Base-by-base conservation (phyloP, 495 filamentous ascomycete species). In the Friedmanniomyces simplex region DNA sequence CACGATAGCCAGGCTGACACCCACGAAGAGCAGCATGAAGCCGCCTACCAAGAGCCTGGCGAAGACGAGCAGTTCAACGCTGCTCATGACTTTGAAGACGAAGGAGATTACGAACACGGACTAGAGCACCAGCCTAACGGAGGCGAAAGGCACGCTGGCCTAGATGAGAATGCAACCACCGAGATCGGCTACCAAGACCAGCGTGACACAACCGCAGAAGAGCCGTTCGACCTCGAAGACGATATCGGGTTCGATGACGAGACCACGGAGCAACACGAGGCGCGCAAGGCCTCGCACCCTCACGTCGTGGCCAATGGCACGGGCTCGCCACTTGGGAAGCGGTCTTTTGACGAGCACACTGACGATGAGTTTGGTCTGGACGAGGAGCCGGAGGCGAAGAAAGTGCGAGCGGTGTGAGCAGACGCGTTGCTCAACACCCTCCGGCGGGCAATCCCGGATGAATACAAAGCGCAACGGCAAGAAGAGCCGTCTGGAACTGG, bases 161-260 rank as follows among this genome's bases (percentile, higher is more conserved):
- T 2, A 6, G 10, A 41, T 32, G 52, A 54, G 34, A 42, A 25
- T 26, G 26, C 28, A 22, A 28, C 18, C 30, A 41, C 48, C 21
- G 30, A 32, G 48, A 34, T 4, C 10, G 20, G 34, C 13, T 13
- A 43, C 14, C 39, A 43, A 16, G 14, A 20, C 18, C 39, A 43
- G 14, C 13, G 2, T 6, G 39, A 20, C 39, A 43, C 39, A 3
- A 16, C 18, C 14, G 39, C 18, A 43, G 39, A 43, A 16, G 39
- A 43, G 5, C 39, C 39, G 14, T n/a, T 43, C 39, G 18, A 43
- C 14, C 18, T 43, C 3, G 39, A 43, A 30, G 61, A 63, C 16
- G 53, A 59, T n/a, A 50, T 63, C 47, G 57, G 26, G 18, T 63
- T 55, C 22, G 61, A 60, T 32, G 61, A 63, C 18, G 57, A 60